Evolutionary conservation across 495 filamentous ascomycete species (phyloP).

Genomic region (Neurospora tetraspora): DNA sequence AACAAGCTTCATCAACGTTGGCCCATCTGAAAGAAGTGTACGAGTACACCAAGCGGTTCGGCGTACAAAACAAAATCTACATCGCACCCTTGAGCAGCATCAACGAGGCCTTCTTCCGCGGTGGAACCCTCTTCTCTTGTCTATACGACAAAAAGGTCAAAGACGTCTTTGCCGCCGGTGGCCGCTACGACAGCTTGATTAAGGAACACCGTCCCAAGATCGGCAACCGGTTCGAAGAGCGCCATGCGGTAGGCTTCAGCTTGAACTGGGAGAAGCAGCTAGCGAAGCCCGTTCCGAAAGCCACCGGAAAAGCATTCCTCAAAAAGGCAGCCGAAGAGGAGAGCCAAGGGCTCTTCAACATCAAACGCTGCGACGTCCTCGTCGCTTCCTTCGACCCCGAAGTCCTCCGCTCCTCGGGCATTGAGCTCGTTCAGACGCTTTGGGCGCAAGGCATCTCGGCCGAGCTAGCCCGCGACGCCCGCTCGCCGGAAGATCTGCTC

Average conservation of each 20-base stretch:
- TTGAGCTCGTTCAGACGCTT: constrained; percentile 67
- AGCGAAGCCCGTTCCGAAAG: constrained; percentile 56
- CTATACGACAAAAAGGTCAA: constrained; percentile 73
- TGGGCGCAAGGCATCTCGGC: constrained; percentile 80
- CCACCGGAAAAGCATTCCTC: constrained; percentile 47
- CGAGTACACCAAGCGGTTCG: constrained; percentile 63
- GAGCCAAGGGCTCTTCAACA: constrained; percentile 45
- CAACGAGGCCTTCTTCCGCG: constrained; percentile 87
- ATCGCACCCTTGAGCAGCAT: constrained; percentile 77
- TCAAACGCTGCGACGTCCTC: constrained; percentile 74
- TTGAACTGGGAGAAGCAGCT: constrained; percentile 74
- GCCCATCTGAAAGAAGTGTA: constrained; percentile 68
- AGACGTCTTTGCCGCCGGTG: constrained; percentile 88
- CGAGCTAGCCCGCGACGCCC: constrained; percentile 71
- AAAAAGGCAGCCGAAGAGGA: constrained; percentile 54
- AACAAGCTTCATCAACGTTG: constrained; percentile 60
- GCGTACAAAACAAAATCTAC: constrained; percentile 68
- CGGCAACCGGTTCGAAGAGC: constrained; percentile 36
- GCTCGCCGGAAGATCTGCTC: constrained; percentile 66
- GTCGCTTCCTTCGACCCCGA: constrained; percentile 76
- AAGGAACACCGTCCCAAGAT: constrained; percentile 54
- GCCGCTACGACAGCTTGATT: constrained; percentile 84
- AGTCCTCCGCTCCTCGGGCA: constrained; percentile 62
- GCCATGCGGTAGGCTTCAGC: constrained; percentile 85
- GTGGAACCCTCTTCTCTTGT: constrained; percentile 84